Evolutionary conservation across 768 basidiomycete genomes (phyloP).

Genomic region (Kondoa subrosea): DNA sequence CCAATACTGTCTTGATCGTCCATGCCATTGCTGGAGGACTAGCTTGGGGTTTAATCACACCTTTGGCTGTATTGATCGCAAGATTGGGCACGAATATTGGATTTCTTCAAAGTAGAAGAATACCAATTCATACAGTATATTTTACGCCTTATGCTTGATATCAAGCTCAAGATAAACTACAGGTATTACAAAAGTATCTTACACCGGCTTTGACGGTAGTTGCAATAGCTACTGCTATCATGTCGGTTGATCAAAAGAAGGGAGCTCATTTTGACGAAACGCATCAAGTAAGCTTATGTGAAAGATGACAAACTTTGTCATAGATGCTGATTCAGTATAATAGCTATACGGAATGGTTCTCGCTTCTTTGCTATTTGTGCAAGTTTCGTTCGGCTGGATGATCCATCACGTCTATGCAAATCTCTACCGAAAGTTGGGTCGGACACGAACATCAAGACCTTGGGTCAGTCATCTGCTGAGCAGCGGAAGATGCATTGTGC

Average conservation of each 20-base stretch:
- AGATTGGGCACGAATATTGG: not conserved
- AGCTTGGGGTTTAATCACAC: not conserved
- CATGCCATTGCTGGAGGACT: not conserved
- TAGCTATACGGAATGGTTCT: not conserved
- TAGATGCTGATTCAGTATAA: not conserved
- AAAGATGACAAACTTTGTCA: not conserved
- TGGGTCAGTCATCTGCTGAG: too few species aligned
- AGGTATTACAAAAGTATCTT: not conserved
- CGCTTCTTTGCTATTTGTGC: not conserved
- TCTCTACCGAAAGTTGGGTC: not conserved
- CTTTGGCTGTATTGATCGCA: not conserved
- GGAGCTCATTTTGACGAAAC: not conserved
- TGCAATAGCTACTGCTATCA: not conserved
- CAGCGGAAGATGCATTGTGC: too few species aligned
- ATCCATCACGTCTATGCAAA: not conserved
- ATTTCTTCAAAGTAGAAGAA: not conserved
- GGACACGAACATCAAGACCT: not conserved
- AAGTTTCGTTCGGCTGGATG: not conserved
- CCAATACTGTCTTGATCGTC: not conserved
- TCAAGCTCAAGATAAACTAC: not conserved
- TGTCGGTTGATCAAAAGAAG: not conserved
- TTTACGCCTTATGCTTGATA: not conserved
- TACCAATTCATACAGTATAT: not conserved
- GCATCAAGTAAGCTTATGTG: not conserved
- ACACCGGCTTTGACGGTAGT: not conserved